Evolutionary conservation across 345 rosid species (phyloP).

Genomic region (Euphorbia peplus): DNA sequence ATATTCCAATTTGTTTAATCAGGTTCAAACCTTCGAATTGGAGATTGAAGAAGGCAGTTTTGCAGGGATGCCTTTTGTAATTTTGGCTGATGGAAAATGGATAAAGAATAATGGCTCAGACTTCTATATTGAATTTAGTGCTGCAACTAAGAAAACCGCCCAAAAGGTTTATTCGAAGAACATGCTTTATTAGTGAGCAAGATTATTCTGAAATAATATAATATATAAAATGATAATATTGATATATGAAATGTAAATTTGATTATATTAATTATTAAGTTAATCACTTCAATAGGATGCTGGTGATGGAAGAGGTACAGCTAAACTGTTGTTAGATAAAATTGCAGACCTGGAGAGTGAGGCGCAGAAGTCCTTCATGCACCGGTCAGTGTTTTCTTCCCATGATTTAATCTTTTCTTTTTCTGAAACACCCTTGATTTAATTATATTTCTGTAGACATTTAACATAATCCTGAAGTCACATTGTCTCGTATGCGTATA

Average conservation of each 20-base stretch:
- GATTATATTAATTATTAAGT: too few species aligned
- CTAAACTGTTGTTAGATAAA: conserved; percentile 66
- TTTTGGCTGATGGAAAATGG: conserved; percentile 71
- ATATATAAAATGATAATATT: too few species aligned
- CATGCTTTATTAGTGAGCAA: conserved; percentile 13
- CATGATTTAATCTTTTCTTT: too few species aligned
- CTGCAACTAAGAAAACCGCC: conserved; percentile 44
- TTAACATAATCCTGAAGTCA: background rate
- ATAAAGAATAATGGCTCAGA: conserved; percentile 69
- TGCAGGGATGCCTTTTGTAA: conserved; percentile 93
- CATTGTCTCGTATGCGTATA: background rate
- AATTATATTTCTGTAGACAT: background rate
- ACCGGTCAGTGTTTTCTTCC: conserved; percentile 61
- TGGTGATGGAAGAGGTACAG: conserved; percentile 83
- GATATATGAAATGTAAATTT: background rate
- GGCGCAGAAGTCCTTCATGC: conserved; percentile 99
- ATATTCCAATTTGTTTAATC: conserved; percentile 26
- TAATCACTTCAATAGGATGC: conserved; percentile 42
- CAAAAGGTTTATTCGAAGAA: conserved; percentile 55
- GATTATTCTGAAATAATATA: conserved; percentile 13
- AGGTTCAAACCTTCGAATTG: conserved; percentile 75
- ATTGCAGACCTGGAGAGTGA: conserved; percentile 78
- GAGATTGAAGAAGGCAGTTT: conserved; percentile 69
- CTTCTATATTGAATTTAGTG: conserved; percentile 67
- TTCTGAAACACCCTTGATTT: background rate